Evolutionary conservation across 192 early-diverging fungal genomes (phyloP), one percentile per base, ranked within the genome.

Genomic region (Rhizoclosmatium globosum): DNA sequence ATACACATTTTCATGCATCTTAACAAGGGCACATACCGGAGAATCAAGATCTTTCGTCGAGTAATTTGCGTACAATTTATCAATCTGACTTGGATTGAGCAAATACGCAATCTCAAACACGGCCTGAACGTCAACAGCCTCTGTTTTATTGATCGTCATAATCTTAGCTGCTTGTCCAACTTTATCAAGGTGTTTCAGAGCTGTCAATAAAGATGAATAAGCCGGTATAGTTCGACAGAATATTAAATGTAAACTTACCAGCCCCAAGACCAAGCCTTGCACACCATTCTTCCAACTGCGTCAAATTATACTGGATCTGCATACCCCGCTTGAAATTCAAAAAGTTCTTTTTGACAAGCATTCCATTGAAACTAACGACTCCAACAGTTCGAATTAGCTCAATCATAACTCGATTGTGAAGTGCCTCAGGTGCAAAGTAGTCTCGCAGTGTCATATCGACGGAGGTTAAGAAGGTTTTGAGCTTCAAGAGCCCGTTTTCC

Each of bases 291-390:
- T 96, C 94, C 71, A 98, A 90, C 31, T 94, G 91, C 2, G 94
- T 94, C 71, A 97, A 89, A 68, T 98, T 98, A 82, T 95, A 98
- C 85, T 97, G 95, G 79, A 98, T 95, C 88, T 98, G 96, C 92
- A 95, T 94, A 17, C 91, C 93, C 79, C 96, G 92, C 80, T 96
- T 96, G 93, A 94, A 96, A 42, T 94, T 95, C 83, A 91, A 92
- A 74, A 96, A 96, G 82, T 95, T 95, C 59, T 93, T 91, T 56
- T 94, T 87, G 92, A 94, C 94, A 72, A 98, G 88, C 70, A 98
- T 81, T 81, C 95, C 72, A 84, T 98, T 98, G 78, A 97, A 97
- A 3, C 93, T 92, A 0, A 93, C 91, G 2, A 95, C 93, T 62
- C 95, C 95, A 69, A 97, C 91, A 41, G 95, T 89, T 75, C 94